Conservation (phyloP, 2,329 filamentous ascomycete species). For the Dichotomopilus funicola region DNA sequence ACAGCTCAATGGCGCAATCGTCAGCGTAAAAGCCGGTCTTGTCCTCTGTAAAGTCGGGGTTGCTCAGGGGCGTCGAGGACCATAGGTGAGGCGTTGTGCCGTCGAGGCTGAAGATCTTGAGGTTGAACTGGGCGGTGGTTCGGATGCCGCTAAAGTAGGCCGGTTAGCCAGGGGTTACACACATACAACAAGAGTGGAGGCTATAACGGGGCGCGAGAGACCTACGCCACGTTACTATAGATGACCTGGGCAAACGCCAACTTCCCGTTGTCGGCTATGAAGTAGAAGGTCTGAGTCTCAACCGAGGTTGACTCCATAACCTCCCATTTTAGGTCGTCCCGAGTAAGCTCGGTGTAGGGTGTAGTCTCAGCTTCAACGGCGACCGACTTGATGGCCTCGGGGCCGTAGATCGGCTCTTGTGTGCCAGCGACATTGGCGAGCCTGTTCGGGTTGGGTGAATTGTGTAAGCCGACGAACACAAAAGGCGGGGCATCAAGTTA, state of each 20-base stretch:
- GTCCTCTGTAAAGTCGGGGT: slow-evolving; percentile 78
- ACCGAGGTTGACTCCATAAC: slow-evolving; percentile 78
- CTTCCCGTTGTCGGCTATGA: slow-evolving; percentile 71
- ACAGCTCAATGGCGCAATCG: slow-evolving; percentile 77
- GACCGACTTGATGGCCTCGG: slow-evolving; percentile 79
- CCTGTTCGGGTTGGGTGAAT: slow-evolving; percentile 32
- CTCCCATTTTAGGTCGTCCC: slow-evolving; percentile 76
- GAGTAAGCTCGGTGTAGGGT: slow-evolving; percentile 72
- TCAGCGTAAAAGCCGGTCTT: slow-evolving; percentile 80
- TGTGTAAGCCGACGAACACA: too few species aligned
- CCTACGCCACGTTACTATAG: slow-evolving; percentile 94
- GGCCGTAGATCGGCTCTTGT: slow-evolving; percentile 91
- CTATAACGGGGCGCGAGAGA: slow-evolving; percentile 6
- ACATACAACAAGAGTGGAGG: background rate
- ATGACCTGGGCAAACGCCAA: slow-evolving; percentile 83
- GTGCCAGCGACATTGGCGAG: slow-evolving; percentile 83
- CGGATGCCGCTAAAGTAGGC: slow-evolving; percentile 63
- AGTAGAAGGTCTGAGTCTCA: slow-evolving; percentile 92
- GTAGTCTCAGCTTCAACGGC: slow-evolving; percentile 70
- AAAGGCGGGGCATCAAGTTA: too few species aligned
- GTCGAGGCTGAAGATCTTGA: slow-evolving; percentile 79
- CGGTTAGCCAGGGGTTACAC: slow-evolving; percentile 12
- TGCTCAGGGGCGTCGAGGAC: slow-evolving; percentile 71
- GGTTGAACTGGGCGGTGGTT: slow-evolving; percentile 88
- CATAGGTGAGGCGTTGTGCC: slow-evolving; percentile 69